Evolutionary conservation across 768 basidiomycete species (phyloP).

Genomic region (Omphalotus guepiniiformis): DNA sequence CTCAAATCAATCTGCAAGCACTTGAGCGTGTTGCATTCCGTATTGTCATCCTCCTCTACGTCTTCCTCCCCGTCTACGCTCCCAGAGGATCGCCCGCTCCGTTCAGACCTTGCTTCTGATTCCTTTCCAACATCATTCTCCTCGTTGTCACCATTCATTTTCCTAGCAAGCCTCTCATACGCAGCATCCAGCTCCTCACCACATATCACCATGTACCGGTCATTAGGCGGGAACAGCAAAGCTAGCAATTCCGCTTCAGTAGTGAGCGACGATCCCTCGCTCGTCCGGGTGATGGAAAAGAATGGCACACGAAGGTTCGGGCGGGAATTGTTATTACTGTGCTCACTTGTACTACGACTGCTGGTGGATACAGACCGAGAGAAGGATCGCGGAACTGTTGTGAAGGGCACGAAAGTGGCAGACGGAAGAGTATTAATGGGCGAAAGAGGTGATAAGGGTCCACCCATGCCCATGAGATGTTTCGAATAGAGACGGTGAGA

Average conservation of each 20-base stretch:
- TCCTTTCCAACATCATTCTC: neutral
- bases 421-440: slow-evolving; percentile 16
- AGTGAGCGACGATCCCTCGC: slow-evolving; percentile 73
- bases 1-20: slow-evolving; percentile 76
- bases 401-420: neutral
- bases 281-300: slow-evolving; percentile 74
- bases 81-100: slow-evolving; percentile 6
- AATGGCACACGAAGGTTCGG: slow-evolving; percentile 62
- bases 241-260: slow-evolving; percentile 66
- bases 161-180: slow-evolving; percentile 30
- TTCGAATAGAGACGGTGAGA: slow-evolving; percentile 34
- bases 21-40: slow-evolving; percentile 42
- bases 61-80: slow-evolving; percentile 32
- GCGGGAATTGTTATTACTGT: neutral
- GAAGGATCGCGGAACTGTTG: neutral
- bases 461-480: slow-evolving; percentile 22
- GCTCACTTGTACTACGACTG: neutral
- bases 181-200: slow-evolving; percentile 62
- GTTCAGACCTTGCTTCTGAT: slow-evolving; percentile 18
- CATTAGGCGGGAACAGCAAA: slow-evolving; percentile 63
- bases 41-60: slow-evolving; percentile 32
- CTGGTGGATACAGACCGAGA: neutral
- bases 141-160: slow-evolving; percentile 17
- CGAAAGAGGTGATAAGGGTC: slow-evolving; percentile 28
- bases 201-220: slow-evolving; percentile 72